Base-by-base conservation (phyloP, 202 grass and related monocot genomes). In the Elaeis oleifera region DNA sequence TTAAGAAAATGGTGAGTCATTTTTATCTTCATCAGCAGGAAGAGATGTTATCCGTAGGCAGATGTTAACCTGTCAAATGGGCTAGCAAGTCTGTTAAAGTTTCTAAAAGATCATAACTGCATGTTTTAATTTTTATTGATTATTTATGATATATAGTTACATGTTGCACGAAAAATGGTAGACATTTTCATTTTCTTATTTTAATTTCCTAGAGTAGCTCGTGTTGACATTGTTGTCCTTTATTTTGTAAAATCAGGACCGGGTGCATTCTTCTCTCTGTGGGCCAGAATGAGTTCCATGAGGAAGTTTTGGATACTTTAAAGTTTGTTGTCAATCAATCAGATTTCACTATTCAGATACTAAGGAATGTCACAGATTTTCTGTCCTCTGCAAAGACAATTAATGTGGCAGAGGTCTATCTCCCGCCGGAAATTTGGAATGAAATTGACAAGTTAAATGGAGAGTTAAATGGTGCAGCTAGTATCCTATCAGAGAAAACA, bases 251-350 rank as follows among this genome's bases (percentile, higher is more conserved):
- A 5, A 16, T 4, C 84, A 97, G 94, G 64, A 58, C 72, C 76
- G 94, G 88, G 77, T 92, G 84, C 72, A 66, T 79, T 76, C 58
- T 89, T 32, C 84, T 97, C 70, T 78, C 83, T 1, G 72, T 58
- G 72, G 88, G 94, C 23, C 88, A 97, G 73, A 80, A 66, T 69
- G 66, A 84, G 67, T 89, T 97, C 62, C 74, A 70, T 48, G 19
- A 72, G 60, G 79, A 86, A 89, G 84, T 85, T 20, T 49, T 82
- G 2, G 57, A 18, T 28, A 92, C 94, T 16, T 63, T 97, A 59
- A 68, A 77, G 84, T 97, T 89, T 80, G 88, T 97, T 68, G 79
- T 90, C 31, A 97, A 89, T 76, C 94, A 92, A 79, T 97, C 94
- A 74, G 84, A 91, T 77, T 97, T 91, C 67, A 92, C 88, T n/a